phyloP scores from a whole-genome alignment of 2,329 filamentous ascomycete genomes.

The Teratosphaeriaceae sp. region DNA sequence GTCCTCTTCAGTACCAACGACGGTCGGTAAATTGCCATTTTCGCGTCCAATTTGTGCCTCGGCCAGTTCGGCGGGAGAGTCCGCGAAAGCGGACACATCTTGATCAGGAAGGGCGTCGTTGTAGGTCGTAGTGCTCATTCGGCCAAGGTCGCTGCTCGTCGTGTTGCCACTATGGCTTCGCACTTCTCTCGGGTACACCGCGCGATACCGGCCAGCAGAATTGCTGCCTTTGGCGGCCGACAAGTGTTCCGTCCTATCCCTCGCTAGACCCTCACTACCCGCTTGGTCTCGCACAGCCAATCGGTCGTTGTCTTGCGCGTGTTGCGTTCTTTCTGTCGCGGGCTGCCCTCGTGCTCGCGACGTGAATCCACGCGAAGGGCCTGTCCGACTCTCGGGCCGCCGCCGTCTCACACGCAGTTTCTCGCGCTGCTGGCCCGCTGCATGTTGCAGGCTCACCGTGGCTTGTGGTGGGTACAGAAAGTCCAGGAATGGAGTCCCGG shows the following conservation, averaged over 20 bases:
- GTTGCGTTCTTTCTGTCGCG: too few relatives aligned
- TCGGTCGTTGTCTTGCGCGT: too few relatives aligned
- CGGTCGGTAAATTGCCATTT: too few relatives aligned
- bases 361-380: conserved; percentile 20
- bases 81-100: conserved; percentile 4
- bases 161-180: too few relatives aligned
- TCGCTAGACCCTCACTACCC: too few relatives aligned
- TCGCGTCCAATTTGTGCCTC: conserved; percentile 1
- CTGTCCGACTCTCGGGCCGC: conserved; percentile 21
- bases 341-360: conserved; percentile 10
- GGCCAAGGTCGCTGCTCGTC: conserved; percentile 3
- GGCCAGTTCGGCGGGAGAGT: conserved; percentile 11
- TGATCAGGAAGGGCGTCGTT: background rate
- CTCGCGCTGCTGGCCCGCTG: conserved; percentile 17
- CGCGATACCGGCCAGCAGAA: too few relatives aligned
- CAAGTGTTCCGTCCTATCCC: too few relatives aligned
- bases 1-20: too few relatives aligned
- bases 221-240: too few relatives aligned
- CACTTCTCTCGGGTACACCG: too few relatives aligned
- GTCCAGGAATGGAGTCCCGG: conserved; percentile 32
- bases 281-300: too few relatives aligned
- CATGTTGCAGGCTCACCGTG: conserved; percentile 30
- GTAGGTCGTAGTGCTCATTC: background rate
- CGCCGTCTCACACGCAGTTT: conserved; percentile 18
- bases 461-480: conserved; percentile 44